phyloP scores from a whole-genome alignment of 495 filamentous ascomycete species.

The Cercophora newfieldiana region DNA sequence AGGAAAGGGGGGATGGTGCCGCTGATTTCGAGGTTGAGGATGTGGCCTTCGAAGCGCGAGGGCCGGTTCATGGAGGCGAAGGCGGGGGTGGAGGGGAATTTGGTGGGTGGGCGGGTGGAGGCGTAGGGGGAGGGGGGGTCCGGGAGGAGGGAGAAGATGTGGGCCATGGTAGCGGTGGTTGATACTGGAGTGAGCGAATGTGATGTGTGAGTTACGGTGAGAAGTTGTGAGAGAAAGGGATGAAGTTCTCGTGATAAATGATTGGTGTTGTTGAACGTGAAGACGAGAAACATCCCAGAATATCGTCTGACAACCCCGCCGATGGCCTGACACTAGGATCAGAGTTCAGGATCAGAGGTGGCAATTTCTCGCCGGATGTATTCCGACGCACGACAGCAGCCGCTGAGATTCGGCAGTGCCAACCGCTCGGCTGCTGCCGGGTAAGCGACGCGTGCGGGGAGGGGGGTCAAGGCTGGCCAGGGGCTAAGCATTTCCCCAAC shows the following conservation, averaged over 20 bases:
- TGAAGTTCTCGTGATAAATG: not conserved
- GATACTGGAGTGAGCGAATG: not conserved
- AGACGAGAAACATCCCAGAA: not conserved
- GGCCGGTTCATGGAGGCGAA: slow-evolving; percentile 53
- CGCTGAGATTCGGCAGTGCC: not conserved
- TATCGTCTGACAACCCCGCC: not conserved
- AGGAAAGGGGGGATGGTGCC: slow-evolving; percentile 52
- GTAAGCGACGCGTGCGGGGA: slow-evolving; percentile 22
- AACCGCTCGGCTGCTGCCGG: slow-evolving; percentile 5
- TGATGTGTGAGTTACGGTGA: not conserved
- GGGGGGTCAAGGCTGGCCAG: not conserved
- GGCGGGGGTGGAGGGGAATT: slow-evolving; percentile 47
- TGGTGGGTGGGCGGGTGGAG: slow-evolving; percentile 36
- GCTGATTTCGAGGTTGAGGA: slow-evolving; percentile 50
- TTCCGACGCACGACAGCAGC: not conserved
- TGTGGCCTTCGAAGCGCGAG: slow-evolving; percentile 48
- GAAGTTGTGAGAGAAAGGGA: not conserved
- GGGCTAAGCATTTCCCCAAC: slow-evolving; percentile 21
- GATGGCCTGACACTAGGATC: not conserved
- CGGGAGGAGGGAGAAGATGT: slow-evolving; percentile 8
- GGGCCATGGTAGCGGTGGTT: not conserved
- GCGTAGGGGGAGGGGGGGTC: slow-evolving; percentile 24
- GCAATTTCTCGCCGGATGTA: not conserved
- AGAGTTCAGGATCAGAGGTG: not conserved
- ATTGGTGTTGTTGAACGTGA: not conserved